Base-by-base conservation (phyloP, 2,329 filamentous ascomycete species). In the Endocalyx cinctus region DNA sequence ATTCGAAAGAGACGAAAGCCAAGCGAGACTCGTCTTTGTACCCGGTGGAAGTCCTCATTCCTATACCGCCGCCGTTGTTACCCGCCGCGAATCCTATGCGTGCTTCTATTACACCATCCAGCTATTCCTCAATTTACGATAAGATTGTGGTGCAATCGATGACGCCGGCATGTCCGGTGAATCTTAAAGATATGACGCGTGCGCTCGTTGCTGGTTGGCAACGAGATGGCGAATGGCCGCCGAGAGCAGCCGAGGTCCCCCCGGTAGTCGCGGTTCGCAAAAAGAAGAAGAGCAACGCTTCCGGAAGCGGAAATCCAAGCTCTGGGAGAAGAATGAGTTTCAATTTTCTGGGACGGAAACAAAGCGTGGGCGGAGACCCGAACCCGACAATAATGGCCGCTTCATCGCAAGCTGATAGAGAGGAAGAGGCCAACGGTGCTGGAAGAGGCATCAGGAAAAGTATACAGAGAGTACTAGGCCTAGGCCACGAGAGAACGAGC, bases 131-230 rank as follows among this genome's bases (percentile, higher is more conserved):
- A 29, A 86, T 97, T 36, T 96, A 94, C 66, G 83, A 84, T 54
- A 95, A 95, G 62, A 83, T 95, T 31, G 80, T 96, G 26, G 59
- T 88, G 1, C 82, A 90, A 51, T 76, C 72, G 23, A 74, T 92
- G 43, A 86, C 87, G 3, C 90, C 90, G 0, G 82, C 84, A 2
- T 86, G 94, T 12, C 90, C 90, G 4, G 84, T 96, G 52, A 96
- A 95, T 48, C 74, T 97, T 1, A 66, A 73, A 18, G 87, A 94
- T 48, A 81, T 96, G 65, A 78, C 86, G 15, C 74, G 79, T 8
- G 79, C 86, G 10, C 84, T 90, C 45, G 88, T 97, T 1, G 73
- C 83, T 17, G 90, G 90, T 27, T 96, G 90, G 90, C 94, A 94
- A 59, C 74, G 86, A 25, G 87, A 92, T 50, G 89, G 88, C 12